Evolutionary conservation across 345 rosid species (phyloP), one percentile per base, ranked within the genome.

Genomic region (Mercurialis annua): DNA sequence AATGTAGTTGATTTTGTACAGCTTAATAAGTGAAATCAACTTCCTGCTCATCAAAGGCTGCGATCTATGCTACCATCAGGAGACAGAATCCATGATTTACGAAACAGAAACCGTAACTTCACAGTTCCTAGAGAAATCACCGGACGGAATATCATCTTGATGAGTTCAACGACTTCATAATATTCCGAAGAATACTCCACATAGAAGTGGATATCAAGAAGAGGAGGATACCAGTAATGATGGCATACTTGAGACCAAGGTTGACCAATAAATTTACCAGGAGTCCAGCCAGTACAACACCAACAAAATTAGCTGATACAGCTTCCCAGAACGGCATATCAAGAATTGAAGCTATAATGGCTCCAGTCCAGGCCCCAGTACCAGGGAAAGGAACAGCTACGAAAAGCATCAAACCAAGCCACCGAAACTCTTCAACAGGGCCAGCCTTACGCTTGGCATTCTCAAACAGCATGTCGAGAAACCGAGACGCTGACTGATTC

Each of bases 331-430:
- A 93, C 10, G 94, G 96, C 94, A 93, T 89, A 76, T 86, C 90
- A 59, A 93, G 97, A 70, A 90, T 71, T 1, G 96, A 84, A 65
- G 96, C 94, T 64, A 90, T 81, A 65, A 85, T 83, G 68, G 97
- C 98, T 58, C 98, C 97, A 1, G 96, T 92, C 98, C 98, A 90
- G 29, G 93, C 92, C 68, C 98, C 98, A 0, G 98, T 90, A 64
- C 97, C 97, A 67, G 94, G 97, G 71, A 93, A 93, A 31, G 94
- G 98, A 71, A 93, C 97, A 31, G 98, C 91, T 75, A 93, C 96
- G 59, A 93, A 90, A 33, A 90, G 97, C 98, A 90, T 93, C 50
- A 92, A 78, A 0, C 97, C 98, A 30, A 92, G 81, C 96, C 97
- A 90, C 54, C 85, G 92, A 66, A 90, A 90, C 81, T 92, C 98